Evolutionary conservation across 192 early-diverging fungal species (phyloP).

Genomic region (Spinellus fusiger): DNA sequence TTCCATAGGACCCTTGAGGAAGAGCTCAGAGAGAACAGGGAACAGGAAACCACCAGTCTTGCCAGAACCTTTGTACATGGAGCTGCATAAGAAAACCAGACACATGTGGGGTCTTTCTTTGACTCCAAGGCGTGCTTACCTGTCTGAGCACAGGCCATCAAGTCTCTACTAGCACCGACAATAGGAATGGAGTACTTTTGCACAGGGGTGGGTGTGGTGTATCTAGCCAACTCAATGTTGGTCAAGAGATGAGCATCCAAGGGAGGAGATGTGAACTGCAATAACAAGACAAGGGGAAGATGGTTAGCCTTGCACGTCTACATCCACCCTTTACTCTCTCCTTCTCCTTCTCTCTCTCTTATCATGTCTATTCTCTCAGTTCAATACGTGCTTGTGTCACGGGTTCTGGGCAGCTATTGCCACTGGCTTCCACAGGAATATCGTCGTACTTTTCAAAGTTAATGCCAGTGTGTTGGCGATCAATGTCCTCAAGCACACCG

Average conservation of each 20-base stretch:
- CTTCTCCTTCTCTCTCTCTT: background rate
- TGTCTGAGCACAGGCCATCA: constrained; percentile 99
- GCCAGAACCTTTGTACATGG: constrained; percentile 63
- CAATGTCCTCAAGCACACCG: constrained; percentile 64
- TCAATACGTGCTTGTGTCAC: constrained; percentile 32
- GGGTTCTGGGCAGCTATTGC: constrained; percentile 59
- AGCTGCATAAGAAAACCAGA: background rate
- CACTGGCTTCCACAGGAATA: constrained; percentile 91
- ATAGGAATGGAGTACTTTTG: constrained; percentile 90
- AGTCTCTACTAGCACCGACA: constrained; percentile 75
- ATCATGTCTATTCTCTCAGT: background rate
- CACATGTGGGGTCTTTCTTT: background rate
- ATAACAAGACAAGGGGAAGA: too few relatives aligned
- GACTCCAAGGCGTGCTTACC: constrained; percentile 32
- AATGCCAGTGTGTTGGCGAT: constrained; percentile 83
- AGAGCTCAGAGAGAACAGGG: constrained; percentile 90
- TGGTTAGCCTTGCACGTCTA: background rate
- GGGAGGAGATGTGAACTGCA: constrained; percentile 48
- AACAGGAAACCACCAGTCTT: constrained; percentile 98
- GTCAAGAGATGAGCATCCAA: constrained; percentile 82
- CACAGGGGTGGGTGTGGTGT: constrained; percentile 89
- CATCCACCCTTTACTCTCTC: background rate
- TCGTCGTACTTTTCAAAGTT: constrained; percentile 99
- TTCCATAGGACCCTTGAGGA: constrained; percentile 70
- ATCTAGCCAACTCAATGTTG: constrained; percentile 86